Evolutionary conservation across 345 rosid species (phyloP).

Genomic region (Ricinus communis): DNA sequence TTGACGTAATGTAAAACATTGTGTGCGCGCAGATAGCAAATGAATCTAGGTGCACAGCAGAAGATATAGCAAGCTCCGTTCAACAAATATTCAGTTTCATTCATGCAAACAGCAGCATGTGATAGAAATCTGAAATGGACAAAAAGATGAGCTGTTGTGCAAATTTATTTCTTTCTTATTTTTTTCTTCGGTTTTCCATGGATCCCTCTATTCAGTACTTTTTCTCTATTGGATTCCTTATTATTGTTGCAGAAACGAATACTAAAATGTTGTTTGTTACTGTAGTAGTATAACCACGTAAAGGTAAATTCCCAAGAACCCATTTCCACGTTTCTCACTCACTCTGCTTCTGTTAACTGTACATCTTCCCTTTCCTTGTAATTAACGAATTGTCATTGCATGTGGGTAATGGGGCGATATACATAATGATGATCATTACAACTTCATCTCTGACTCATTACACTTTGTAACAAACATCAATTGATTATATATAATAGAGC

Average conservation of each 20-base stretch:
- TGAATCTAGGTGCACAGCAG: constrained; percentile 73
- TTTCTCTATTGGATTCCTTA: constrained; percentile 1
- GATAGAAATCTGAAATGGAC: constrained; percentile 17
- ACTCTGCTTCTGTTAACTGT: not conserved
- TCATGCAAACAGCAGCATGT: constrained; percentile 73
- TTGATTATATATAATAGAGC: no score
- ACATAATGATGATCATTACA: no score
- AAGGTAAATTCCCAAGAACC: no score
- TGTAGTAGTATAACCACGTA: not conserved
- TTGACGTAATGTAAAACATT: no score
- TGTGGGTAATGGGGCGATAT: no score
- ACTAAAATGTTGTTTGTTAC: not conserved
- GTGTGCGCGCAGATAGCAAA: constrained; percentile 51
- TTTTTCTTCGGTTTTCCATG: not conserved
- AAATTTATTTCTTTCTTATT: not conserved
- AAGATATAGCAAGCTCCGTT: constrained; percentile 83
- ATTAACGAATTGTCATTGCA: not conserved
- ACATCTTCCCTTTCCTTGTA: not conserved
- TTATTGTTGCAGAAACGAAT: constrained; percentile 10
- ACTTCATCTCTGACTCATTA: no score
- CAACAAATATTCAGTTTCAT: constrained; percentile 87
- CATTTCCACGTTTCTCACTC: not conserved
- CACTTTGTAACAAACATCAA: no score
- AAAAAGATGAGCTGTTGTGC: constrained; percentile 12
- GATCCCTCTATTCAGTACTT: not conserved